A percentile compares a stretch with the other conserved stretches of the same genome.
phyloP scores from a whole-genome alignment of 305 asterid species.

The Solanum hybrid region DNA sequence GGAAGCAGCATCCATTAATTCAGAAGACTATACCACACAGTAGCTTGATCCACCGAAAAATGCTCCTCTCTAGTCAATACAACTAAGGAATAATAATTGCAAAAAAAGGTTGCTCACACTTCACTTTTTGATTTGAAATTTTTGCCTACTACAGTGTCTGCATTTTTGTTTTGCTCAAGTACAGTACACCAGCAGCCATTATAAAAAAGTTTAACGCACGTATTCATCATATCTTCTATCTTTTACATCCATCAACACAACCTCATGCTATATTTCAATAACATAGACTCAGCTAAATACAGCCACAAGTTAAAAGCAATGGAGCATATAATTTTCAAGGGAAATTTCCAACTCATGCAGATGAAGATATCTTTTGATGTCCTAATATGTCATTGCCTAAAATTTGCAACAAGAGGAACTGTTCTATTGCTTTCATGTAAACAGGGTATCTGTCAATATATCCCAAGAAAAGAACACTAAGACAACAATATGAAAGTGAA shows the following conservation, averaged over 20 bases:
- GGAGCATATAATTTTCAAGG: neutral
- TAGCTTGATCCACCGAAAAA: neutral
- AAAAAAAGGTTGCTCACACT: neutral
- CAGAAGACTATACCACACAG: neutral
- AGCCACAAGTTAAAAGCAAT: neutral
- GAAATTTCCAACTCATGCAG: neutral
- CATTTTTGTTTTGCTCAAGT: neutral
- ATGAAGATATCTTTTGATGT: neutral
- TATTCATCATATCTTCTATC: neutral
- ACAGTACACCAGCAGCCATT: neutral
- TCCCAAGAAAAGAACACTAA: neutral
- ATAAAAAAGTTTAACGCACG: neutral
- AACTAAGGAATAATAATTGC: neutral
- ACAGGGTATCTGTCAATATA: neutral
- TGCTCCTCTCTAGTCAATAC: neutral
- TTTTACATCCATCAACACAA: neutral
- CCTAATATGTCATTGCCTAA: neutral
- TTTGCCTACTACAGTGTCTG: neutral
- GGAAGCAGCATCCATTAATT: neutral
- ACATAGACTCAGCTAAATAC: neutral
- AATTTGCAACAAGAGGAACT: neutral
- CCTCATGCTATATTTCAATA: neutral
- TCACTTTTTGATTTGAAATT: neutral
- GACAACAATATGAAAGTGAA: neutral
- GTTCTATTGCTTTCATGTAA: neutral